Evolutionary conservation across 805 yeast species (phyloP), one percentile per base, ranked within the genome.

Genomic region (Yueomyces sinensis): DNA sequence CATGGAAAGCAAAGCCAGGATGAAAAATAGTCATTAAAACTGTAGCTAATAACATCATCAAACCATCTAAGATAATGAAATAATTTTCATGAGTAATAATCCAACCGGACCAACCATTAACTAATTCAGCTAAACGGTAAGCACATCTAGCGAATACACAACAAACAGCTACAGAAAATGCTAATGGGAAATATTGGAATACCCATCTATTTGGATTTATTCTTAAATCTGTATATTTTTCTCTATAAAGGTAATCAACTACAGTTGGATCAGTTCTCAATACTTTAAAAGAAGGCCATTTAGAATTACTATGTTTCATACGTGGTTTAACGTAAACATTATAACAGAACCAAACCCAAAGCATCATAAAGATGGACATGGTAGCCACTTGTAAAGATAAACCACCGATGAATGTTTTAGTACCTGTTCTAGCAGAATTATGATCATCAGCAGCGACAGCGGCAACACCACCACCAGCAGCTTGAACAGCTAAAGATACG

Each of bases 381-480:
- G 82, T 67, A 4, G 68, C 55, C 4, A 82, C 87, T 58, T 86
- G 95, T 47, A 79, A 65, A 0, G 76, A 78, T 32, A 86, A 63
- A 6, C 95, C 95, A 2, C 70, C 87, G 32, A 82, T 69, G 77
- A 84, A 80, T 32, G 79, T 42, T 30, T 49, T 42, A 9, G 42
- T 47, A 34, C 60, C 60, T 3, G 36, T 30, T 3, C 34, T 32
- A 1, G 46, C 28, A n/a, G 47, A 37, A 13, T 58, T 49, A 29
- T 49, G 47, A 3, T 34, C 33, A 7, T 54, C 41, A 5, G 66
- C 51, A 0, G 72, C 63, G 2, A 54, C 41, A 28, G 80, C 75
- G 2, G 84, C 82, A 30, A 70, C 55, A 35, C 78, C 91, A 47
- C 94, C 94, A 31, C 94, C 94, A 9, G 60, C 66, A 3, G 76